Evolutionary conservation across 2,329 filamentous ascomycete genomes (phyloP).

Genomic region (Alternaria rosae): DNA sequence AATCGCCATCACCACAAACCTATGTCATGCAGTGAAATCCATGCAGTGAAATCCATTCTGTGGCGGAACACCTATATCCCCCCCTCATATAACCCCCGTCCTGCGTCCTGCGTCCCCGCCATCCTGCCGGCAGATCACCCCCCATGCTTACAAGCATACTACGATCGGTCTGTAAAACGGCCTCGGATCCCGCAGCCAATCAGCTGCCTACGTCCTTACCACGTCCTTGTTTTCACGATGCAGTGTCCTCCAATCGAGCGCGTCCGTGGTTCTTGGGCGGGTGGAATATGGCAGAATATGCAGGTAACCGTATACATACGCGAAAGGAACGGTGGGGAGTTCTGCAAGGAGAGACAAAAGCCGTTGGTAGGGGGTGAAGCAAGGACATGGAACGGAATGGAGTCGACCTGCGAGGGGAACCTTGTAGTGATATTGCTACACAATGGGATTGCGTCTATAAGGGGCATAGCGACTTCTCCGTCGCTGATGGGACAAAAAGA

Average conservation of each 20-base stretch:
- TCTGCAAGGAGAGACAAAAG: neutral
- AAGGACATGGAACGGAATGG: neutral
- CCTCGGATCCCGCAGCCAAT: slow-evolving; percentile 1
- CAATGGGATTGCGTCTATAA: neutral
- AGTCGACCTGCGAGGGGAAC: neutral
- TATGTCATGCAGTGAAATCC: neutral
- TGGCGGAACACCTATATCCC: neutral
- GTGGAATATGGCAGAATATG: neutral
- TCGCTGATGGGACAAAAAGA: neutral
- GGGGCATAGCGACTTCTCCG: neutral
- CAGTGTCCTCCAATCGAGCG: neutral
- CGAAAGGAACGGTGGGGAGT: neutral
- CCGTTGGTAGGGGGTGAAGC: neutral
- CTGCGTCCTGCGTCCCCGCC: neutral
- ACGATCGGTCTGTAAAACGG: neutral
- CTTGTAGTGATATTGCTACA: neutral
- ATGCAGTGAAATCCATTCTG: too few species aligned
- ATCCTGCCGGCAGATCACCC: neutral
- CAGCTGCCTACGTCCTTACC: neutral
- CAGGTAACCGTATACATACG: slow-evolving; percentile 4
- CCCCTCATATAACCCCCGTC: neutral
- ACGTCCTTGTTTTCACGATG: neutral
- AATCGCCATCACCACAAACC: neutral
- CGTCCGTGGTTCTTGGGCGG: neutral
- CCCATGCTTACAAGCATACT: neutral